These are phyloP conservation scores for Neonectria neomacrospora DNA, from an alignment of 2,329 filamentous ascomycete species.

Conservation along the genomic window DNA sequence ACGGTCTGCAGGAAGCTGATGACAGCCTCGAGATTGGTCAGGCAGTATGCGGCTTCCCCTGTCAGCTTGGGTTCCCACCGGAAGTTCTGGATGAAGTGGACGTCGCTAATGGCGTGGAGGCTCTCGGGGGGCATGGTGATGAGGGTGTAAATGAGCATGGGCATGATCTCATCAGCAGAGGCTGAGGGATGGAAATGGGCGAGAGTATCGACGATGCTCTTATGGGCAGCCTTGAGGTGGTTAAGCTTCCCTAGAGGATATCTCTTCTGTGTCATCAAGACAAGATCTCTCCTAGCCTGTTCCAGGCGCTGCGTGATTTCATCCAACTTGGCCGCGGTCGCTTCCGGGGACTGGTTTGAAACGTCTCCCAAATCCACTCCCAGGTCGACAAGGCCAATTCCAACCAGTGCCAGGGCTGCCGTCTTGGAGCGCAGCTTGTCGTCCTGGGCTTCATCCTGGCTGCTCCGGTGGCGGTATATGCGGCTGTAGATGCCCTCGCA, in stretches of 20 bases:
- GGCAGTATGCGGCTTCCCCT: conserved; percentile 93
- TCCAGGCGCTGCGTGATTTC: conserved; percentile 80
- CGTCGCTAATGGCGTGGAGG: conserved; percentile 90
- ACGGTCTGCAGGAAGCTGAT: conserved; percentile 96
- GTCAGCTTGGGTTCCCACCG: conserved; percentile 86
- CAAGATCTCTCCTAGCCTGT: conserved; percentile 74
- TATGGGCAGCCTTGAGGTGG: conserved; percentile 87
- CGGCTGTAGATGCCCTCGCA: conserved; percentile 88
- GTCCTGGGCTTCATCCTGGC: conserved; percentile 93
- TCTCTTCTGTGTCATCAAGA: conserved; percentile 85
- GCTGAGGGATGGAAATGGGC: conserved; percentile 78
- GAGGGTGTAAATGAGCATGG: conserved; percentile 94
- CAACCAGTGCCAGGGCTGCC: conserved; percentile 88
- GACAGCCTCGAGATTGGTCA: conserved; percentile 95
- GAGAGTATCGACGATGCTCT: conserved; percentile 90
- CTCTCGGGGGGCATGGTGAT: conserved; percentile 89
- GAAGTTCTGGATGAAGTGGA: conserved; percentile 95
- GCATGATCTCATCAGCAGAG: conserved; percentile 96
- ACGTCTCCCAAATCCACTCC: conserved; percentile 77
- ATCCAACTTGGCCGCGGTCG: conserved; percentile 67
- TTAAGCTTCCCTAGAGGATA: conserved; percentile 93
- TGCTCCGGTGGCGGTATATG: conserved; percentile 91
- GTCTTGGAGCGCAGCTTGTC: conserved; percentile 95
- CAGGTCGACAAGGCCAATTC: conserved; percentile 87
- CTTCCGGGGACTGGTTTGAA: conserved; percentile 65